phyloP scores from a whole-genome alignment of 768 basidiomycete genomes.

The Naematelia encephala region DNA sequence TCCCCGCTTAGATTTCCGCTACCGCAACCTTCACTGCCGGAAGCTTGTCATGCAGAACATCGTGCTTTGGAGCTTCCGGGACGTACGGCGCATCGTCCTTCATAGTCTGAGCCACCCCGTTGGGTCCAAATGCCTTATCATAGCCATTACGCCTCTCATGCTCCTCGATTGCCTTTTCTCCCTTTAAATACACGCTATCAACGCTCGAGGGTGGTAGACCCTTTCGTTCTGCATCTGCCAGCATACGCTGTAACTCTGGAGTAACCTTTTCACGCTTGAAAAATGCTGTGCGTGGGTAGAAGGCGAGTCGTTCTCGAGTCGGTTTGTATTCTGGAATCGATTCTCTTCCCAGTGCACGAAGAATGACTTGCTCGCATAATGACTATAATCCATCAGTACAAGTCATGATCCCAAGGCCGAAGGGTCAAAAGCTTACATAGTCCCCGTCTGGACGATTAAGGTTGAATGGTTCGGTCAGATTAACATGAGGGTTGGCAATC shows the following conservation, averaged over 20 bases:
- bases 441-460: slow-evolving; percentile 28
- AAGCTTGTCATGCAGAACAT: background rate
- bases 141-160: slow-evolving; percentile 17
- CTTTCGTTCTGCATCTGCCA: slow-evolving; percentile 11
- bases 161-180: slow-evolving; percentile 9
- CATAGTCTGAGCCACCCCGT: background rate
- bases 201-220: slow-evolving; percentile 14
- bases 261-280: slow-evolving; percentile 17
- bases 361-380: slow-evolving; percentile 28
- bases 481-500: slow-evolving; percentile 36
- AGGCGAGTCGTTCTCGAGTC: slow-evolving; percentile 15
- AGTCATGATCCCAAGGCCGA: background rate
- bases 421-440: slow-evolving; percentile 19
- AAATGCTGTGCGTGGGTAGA: slow-evolving; percentile 24
- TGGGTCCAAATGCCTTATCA: slow-evolving; percentile 9
- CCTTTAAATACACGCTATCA: slow-evolving; percentile 22
- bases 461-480: slow-evolving; percentile 24
- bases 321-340: slow-evolving; percentile 11
- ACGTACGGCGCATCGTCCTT: background rate
- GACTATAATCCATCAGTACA: slow-evolving; percentile 11
- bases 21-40: background rate
- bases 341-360: slow-evolving; percentile 13
- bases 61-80: background rate
- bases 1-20: background rate
- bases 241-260: slow-evolving; percentile 25